Base-by-base conservation (phyloP, 139 green algal species). In the Ulvella scutata region DNA sequence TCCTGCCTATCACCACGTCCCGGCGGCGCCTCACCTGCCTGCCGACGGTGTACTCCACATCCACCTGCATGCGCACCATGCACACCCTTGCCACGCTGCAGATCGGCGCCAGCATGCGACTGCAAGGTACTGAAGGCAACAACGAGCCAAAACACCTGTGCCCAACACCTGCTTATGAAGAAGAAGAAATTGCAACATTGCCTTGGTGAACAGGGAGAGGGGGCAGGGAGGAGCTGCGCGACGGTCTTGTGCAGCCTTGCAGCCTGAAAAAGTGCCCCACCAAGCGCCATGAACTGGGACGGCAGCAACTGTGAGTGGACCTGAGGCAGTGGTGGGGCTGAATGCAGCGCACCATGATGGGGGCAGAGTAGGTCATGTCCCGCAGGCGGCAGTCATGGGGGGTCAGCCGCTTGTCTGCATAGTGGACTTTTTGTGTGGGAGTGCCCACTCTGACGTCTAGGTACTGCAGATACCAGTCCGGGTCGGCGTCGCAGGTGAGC, bases 401-500 rank as follows among this genome's bases (percentile, higher is more conserved):
- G 0, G 90, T 99, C 75, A 98, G 61, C 89, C 84, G 3, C 83
- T 85, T 75, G 39, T 85, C 79, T 76, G 87, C 79, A 75, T 90
- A 96, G 79, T 99, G 90, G 83, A 98, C 91, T 43, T 97, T 88
- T 26, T 97, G 78, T 43, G 78, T 88, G 38, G 95, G 95, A 61
- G 80, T 86, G 2, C 95, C 95, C 40, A 99, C 94, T 78, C 92
- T 93, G 62, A 99, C 95, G 83, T 97, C 85, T 3, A 84, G 88
- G 85, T 94, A 96, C 75, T 85, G 94, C 74, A 99, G 87, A 84
- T 96, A 99, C 82, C 98, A 99, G 77, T 96, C 97, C 37, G 94
- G 91, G 83, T 99, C 95, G 17, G 86, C 89, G 79, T 99, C 94
- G 76, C 91, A 95, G 1, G 86, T 96, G 43, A 99, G 89, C 38